Evolutionary conservation across 202 grass and related monocot genomes (phyloP).

Genomic region (Digitaria exilis): DNA sequence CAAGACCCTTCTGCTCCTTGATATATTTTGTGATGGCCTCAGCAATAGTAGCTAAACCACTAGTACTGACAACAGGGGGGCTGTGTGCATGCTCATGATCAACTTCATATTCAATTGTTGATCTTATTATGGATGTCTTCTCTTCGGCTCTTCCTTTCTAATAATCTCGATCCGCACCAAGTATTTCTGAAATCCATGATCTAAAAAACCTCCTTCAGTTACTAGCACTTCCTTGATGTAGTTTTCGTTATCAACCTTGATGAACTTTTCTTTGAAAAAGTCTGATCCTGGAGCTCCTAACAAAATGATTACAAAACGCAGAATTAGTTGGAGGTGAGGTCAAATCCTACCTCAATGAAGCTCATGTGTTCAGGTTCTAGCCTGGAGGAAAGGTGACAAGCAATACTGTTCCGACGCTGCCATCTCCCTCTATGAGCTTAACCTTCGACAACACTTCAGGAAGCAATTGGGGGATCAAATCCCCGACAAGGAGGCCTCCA

Average conservation of each 20-base stretch:
- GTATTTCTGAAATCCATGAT: slow-evolving; percentile 49
- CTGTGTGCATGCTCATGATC: slow-evolving; percentile 20
- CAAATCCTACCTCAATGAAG: background rate
- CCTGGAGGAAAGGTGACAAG: slow-evolving; percentile 39
- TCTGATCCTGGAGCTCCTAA: slow-evolving; percentile 21
- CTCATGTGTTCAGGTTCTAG: slow-evolving; percentile 34
- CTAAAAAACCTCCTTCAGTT: slow-evolving; percentile 47
- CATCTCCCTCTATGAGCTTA: slow-evolving; percentile 57
- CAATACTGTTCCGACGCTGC: slow-evolving; percentile 45
- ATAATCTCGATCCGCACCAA: slow-evolving; percentile 45
- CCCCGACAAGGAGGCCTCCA: slow-evolving; percentile 26
- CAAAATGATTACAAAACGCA: background rate
- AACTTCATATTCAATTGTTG: slow-evolving; percentile 54
- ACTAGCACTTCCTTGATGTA: slow-evolving; percentile 44
- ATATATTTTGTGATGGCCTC: slow-evolving; percentile 35
- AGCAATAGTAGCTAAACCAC: slow-evolving; percentile 36
- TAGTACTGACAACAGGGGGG: slow-evolving; percentile 30
- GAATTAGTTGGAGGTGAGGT: too few relatives aligned
- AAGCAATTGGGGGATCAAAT: slow-evolving; percentile 45
- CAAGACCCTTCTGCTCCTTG: background rate
- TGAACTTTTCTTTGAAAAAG: slow-evolving; percentile 53
- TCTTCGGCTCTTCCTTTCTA: background rate
- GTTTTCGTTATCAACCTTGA: slow-evolving; percentile 56
- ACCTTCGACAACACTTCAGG: slow-evolving; percentile 50
- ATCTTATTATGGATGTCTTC: slow-evolving; percentile 37